phyloP scores from a whole-genome alignment of 768 basidiomycete species.

The Xerocomellus intermedius region DNA sequence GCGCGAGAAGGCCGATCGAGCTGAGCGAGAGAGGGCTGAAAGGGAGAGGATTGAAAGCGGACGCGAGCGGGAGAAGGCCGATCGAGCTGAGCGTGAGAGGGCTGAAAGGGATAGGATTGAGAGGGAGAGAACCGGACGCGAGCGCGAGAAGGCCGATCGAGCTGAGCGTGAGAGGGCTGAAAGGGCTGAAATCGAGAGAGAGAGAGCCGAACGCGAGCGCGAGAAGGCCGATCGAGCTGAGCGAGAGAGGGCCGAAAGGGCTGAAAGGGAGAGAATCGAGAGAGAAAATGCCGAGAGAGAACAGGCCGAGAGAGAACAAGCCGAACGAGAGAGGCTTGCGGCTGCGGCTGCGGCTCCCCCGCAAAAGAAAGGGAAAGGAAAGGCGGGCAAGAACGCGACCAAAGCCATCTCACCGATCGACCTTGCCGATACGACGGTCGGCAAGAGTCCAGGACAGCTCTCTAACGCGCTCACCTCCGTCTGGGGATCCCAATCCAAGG shows the following conservation, averaged over 20 bases:
- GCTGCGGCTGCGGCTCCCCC: neutral
- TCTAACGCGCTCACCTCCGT: conserved; percentile 45
- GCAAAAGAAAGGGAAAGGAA: conserved; percentile 14
- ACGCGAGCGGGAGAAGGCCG: too few species aligned
- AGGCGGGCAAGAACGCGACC: conserved; percentile 21
- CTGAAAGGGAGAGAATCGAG: conserved; percentile 2
- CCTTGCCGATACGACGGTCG: conserved; percentile 36
- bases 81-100: neutral
- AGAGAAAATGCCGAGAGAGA: conserved; percentile 1
- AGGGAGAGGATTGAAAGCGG: conserved; percentile 7
- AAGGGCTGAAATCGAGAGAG: conserved; percentile 6
- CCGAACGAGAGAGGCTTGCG: conserved; percentile 11
- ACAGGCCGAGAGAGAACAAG: conserved; percentile 5
- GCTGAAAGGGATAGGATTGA: conserved; percentile 3
- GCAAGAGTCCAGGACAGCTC: conserved; percentile 39
- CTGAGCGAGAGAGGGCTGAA: conserved; percentile 1
- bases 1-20: conserved; percentile 2
- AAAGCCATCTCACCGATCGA: conserved; percentile 32
- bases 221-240: conserved; percentile 2
- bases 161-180: conserved; percentile 1
- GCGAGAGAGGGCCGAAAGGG: neutral
- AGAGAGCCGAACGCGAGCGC: conserved; percentile 1
- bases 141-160: conserved; percentile 2
- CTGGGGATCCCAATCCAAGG: conserved; percentile 43
- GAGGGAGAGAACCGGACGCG: conserved; percentile 3